phyloP scores from a whole-genome alignment of 768 basidiomycete species.

The Mycena epipterygia region DNA sequence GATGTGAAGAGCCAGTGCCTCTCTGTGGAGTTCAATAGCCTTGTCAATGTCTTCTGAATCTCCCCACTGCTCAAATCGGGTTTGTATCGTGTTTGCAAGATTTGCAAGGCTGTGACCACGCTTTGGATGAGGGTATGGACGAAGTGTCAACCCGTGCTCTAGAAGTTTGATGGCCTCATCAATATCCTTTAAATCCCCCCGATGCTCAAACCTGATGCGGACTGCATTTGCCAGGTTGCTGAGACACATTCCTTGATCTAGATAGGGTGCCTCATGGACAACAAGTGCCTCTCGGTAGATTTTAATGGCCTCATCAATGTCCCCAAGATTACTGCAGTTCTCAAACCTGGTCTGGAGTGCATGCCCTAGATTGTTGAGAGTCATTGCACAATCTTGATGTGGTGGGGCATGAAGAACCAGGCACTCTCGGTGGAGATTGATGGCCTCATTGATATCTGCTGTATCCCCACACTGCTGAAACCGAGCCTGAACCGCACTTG shows the following conservation, averaged over 20 bases:
- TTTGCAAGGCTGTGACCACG: too few relatives aligned
- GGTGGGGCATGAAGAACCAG: too few relatives aligned
- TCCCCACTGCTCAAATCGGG: conserved; percentile 38
- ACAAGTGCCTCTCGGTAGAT: background rate
- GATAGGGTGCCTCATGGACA: background rate
- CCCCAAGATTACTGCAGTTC: background rate
- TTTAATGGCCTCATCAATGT: background rate
- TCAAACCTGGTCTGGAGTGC: too few relatives aligned
- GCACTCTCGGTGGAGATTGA: too few relatives aligned
- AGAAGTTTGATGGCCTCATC: too few relatives aligned
- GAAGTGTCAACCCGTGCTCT: too few relatives aligned
- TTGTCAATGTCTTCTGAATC: conserved; percentile 32
- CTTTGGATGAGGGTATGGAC: too few relatives aligned
- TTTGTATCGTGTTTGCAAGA: background rate
- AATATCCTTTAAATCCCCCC: conserved; percentile 32
- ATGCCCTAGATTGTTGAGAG: too few relatives aligned
- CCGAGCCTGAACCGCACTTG: background rate
- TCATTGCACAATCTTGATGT: too few relatives aligned
- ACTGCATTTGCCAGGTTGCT: background rate
- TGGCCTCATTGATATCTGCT: too few relatives aligned
- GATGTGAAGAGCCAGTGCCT: conserved; percentile 19
- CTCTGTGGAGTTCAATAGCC: conserved; percentile 33
- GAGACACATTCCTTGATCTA: background rate
- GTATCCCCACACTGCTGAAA: too few relatives aligned
- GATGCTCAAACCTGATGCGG: conserved; percentile 36